phyloP scores from a whole-genome alignment of 257 asterid genomes.

The Ocimum tenuiflorum region DNA sequence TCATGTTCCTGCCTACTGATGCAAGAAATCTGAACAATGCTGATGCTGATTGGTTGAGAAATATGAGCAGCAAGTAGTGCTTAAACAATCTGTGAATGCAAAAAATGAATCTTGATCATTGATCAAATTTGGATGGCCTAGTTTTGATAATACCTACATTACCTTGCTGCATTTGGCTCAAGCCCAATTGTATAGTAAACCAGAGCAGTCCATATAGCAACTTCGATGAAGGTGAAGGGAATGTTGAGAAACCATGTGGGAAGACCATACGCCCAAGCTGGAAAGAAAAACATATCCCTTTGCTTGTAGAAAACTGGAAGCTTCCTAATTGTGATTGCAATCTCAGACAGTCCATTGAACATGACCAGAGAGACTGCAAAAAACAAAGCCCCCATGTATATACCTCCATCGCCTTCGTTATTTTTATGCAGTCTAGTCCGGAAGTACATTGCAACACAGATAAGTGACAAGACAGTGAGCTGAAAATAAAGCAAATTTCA shows the following conservation, averaged over 20 bases:
- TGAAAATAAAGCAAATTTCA: neutral
- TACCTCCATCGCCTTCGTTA: conserved; percentile 34
- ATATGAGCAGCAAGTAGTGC: conserved; percentile 42
- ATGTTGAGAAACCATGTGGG: conserved; percentile 63
- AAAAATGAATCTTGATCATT: neutral
- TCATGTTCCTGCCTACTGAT: conserved; percentile 53
- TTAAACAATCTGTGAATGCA: conserved; percentile 47
- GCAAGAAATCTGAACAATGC: conserved; percentile 51
- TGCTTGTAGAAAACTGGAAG: conserved; percentile 82
- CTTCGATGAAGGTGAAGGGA: conserved; percentile 50
- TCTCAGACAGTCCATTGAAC: conserved; percentile 68
- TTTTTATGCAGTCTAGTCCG: conserved; percentile 45
- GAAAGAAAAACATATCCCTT: conserved; percentile 56
- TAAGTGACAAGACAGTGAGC: conserved; percentile 32
- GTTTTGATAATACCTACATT: conserved; percentile 25
- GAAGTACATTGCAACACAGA: conserved; percentile 41
- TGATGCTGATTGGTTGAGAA: conserved; percentile 42
- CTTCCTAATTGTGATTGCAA: conserved; percentile 52
- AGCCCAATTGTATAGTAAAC: conserved; percentile 59
- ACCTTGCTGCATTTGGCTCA: conserved; percentile 60
- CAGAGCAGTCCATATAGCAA: conserved; percentile 38
- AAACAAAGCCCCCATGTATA: conserved; percentile 44
- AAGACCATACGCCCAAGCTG: conserved; percentile 64
- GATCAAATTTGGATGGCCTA: too few species aligned
- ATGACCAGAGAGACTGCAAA: conserved; percentile 30